Evolutionary conservation across 331 rosid genomes (phyloP).

Genomic region (Stylosanthes scabra): DNA sequence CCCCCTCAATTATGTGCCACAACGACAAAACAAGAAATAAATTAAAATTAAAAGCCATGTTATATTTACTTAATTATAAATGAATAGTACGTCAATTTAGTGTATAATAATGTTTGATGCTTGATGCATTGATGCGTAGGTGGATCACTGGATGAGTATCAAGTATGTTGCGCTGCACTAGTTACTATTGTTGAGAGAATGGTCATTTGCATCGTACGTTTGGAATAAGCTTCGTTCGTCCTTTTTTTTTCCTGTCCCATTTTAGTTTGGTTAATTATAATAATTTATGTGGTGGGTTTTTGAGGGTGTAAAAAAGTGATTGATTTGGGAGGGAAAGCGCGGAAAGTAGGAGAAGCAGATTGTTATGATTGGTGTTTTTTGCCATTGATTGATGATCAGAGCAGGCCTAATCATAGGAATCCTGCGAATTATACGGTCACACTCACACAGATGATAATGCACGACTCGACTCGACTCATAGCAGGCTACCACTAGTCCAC

Average conservation of each 20-base stretch:
- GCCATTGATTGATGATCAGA: conserved; percentile 20
- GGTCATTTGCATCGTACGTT: not conserved
- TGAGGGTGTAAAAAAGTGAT: not conserved
- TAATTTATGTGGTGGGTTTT: too few species aligned
- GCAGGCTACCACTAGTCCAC: not conserved
- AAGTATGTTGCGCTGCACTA: not conserved
- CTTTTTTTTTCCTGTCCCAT: not conserved
- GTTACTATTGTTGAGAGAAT: not conserved
- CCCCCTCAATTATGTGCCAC: conserved; percentile 6
- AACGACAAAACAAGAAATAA: too few species aligned
- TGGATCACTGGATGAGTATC: not conserved
- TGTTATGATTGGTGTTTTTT: conserved; percentile 18
- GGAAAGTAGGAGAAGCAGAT: not conserved
- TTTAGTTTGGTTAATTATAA: not conserved
- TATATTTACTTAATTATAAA: too few species aligned
- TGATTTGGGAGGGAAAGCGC: not conserved
- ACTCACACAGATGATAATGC: not conserved
- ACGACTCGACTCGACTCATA: not conserved
- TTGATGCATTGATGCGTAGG: not conserved
- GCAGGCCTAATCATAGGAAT: conserved; percentile 27
- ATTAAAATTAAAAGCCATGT: not conserved
- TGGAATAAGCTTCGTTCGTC: not conserved
- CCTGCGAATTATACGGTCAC: conserved; percentile 17
- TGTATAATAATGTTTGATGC: not conserved
- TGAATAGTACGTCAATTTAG: not conserved